Evolutionary conservation across 345 rosid genomes (phyloP).

Genomic region (Xanthoceras sorbifolium): DNA sequence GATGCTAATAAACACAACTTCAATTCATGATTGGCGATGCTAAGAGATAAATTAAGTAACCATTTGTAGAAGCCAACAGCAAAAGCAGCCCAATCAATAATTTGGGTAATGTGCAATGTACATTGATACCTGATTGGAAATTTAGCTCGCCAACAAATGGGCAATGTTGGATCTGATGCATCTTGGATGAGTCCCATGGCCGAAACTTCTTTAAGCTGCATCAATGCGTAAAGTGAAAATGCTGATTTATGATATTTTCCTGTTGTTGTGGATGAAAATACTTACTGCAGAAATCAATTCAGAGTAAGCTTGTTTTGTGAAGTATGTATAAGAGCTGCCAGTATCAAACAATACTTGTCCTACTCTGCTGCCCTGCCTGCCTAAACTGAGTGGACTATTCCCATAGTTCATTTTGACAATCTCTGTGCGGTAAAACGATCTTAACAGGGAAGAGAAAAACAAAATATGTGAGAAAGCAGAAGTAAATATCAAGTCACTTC

Average conservation of each 20-base stretch:
- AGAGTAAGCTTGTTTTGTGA: conserved; percentile 67
- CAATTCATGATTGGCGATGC: neutral
- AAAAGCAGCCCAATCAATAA: neutral
- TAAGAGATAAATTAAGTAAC: neutral
- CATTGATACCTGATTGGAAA: conserved; percentile 58
- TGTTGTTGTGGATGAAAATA: conserved; percentile 9
- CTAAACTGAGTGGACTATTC: conserved; percentile 53
- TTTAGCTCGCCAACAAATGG: conserved; percentile 71
- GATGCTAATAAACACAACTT: neutral
- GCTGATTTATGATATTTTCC: neutral
- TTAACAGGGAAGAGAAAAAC: conserved; percentile 29
- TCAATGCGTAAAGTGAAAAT: conserved; percentile 10
- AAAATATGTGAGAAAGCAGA: conserved; percentile 2
- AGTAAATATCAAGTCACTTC: neutral
- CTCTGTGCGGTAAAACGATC: conserved; percentile 59
- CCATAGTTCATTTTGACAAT: conserved; percentile 68
- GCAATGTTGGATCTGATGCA: conserved; percentile 65
- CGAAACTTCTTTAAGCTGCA: conserved; percentile 63
- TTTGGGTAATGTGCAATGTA: neutral
- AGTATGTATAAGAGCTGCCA: conserved; percentile 94
- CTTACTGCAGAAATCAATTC: conserved; percentile 74
- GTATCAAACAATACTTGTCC: conserved; percentile 66
- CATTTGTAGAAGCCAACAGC: neutral
- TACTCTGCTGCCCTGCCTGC: conserved; percentile 36
- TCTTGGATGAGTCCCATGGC: conserved; percentile 50